These are phyloP conservation scores for Gremmenia infestans DNA, from an alignment of 2,329 filamentous ascomycete species.

Conservation along the genomic window DNA sequence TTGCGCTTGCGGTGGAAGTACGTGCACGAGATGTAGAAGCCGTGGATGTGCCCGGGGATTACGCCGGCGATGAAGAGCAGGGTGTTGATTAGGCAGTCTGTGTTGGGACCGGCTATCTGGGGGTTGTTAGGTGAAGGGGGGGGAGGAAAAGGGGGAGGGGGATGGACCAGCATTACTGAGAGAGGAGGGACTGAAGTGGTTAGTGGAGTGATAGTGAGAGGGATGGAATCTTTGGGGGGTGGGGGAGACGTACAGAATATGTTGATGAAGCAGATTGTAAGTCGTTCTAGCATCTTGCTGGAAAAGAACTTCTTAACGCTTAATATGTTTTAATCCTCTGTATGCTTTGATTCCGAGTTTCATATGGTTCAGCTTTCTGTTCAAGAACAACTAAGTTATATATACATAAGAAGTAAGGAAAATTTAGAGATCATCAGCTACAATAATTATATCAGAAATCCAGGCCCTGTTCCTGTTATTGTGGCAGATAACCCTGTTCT, in stretches of 20 bases:
- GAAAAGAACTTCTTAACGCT: too few species aligned
- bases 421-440: too few species aligned
- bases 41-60: slow-evolving; percentile 29
- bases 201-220: not conserved
- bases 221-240: not conserved
- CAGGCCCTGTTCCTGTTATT: not conserved
- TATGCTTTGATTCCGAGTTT: too few species aligned
- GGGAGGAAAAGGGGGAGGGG: not conserved
- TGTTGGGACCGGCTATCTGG: slow-evolving; percentile 17
- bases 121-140: not conserved
- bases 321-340: too few species aligned
- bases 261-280: slow-evolving; percentile 19
- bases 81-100: slow-evolving; percentile 24
- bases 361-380: too few species aligned
- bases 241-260: slow-evolving; percentile 18
- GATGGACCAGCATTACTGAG: slow-evolving; percentile 17
- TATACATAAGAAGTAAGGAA: too few species aligned
- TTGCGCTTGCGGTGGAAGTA: slow-evolving; percentile 69
- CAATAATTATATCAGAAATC: too few species aligned
- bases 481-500: not conserved
- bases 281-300: slow-evolving; percentile 14
- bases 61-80: slow-evolving; percentile 23
- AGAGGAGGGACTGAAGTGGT: slow-evolving; percentile 20
- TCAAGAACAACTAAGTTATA: too few species aligned
- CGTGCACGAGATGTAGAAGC: slow-evolving; percentile 55